Evolutionary conservation across 768 basidiomycete species (phyloP).

Genomic region (Podaxis pistillaris): DNA sequence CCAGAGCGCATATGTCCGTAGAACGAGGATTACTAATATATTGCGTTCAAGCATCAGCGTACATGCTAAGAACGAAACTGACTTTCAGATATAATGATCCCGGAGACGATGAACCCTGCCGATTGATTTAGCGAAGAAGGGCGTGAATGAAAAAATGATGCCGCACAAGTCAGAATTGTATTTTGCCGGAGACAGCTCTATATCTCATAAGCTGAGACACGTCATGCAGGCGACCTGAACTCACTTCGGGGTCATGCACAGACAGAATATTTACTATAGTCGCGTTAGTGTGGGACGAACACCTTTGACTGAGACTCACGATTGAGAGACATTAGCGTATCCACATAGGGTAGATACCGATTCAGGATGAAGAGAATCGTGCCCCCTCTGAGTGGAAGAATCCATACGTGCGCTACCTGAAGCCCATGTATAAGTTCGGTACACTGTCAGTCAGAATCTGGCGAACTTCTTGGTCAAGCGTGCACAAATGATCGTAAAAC

Average conservation of each 20-base stretch:
- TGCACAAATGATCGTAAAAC: conserved; percentile 36
- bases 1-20: conserved; percentile 47
- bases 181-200: conserved; percentile 26
- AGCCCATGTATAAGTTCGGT: neutral
- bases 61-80: neutral
- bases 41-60: neutral
- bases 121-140: neutral
- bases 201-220: neutral
- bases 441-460: neutral
- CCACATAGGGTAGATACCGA: conserved; percentile 38
- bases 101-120: conserved; percentile 32
- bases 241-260: conserved; percentile 22
- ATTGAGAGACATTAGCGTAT: conserved; percentile 33
- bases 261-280: conserved; percentile 15
- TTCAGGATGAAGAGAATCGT: conserved; percentile 36
- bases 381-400: conserved; percentile 26
- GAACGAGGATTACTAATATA: conserved; percentile 33
- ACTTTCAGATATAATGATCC: conserved; percentile 38
- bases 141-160: neutral
- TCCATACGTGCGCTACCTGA: conserved; percentile 36
- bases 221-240: neutral
- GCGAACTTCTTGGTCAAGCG: conserved; percentile 33
- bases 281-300: neutral
- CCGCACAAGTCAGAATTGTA: conserved; percentile 31
- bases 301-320: conserved; percentile 19